These are phyloP conservation scores for Lachancea nothofagi DNA, from an alignment of 805 yeast genomes.

Conservation along the genomic window DNA sequence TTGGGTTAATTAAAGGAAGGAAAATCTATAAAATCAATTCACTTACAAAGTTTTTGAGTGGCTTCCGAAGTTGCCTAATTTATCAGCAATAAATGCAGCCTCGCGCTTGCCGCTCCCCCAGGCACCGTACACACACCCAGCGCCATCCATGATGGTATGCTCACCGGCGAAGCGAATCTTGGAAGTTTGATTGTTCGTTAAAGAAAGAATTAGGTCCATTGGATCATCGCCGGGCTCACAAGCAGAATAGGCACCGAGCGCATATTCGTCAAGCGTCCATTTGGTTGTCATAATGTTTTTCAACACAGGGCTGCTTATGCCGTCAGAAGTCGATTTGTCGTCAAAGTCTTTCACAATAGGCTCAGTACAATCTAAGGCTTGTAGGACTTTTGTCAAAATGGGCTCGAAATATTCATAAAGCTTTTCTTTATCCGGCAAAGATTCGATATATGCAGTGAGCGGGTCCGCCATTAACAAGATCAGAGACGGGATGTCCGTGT, in stretches of 20 bases:
- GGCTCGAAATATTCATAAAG: conserved; percentile 61
- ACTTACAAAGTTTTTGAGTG: neutral
- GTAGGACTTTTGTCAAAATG: conserved; percentile 27
- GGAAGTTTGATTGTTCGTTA: conserved; percentile 51
- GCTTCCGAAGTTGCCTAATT: neutral
- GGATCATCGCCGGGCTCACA: conserved; percentile 67
- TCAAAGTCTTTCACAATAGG: conserved; percentile 12
- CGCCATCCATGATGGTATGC: conserved; percentile 79
- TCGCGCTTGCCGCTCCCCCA: conserved; percentile 69
- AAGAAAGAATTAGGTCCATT: conserved; percentile 51
- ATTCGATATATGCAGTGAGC: conserved; percentile 54
- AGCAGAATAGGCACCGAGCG: conserved; percentile 79
- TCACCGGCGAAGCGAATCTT: conserved; percentile 82
- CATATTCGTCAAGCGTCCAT: conserved; percentile 78
- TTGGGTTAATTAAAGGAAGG: neutral
- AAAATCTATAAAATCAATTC: neutral
- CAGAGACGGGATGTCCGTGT: conserved; percentile 47
- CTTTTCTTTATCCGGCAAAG: conserved; percentile 40
- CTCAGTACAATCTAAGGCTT: conserved; percentile 14
- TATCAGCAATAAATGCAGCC: conserved; percentile 36
- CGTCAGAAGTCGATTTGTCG: neutral
- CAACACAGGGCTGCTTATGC: conserved; percentile 32
- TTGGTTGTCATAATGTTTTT: conserved; percentile 45
- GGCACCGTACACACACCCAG: conserved; percentile 92
- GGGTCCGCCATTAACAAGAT: conserved; percentile 69